A percentile compares a stretch with the other conserved stretches of the same genome.
phyloP scores from a whole-genome alignment of 2,329 filamentous ascomycete genomes.

The Xylaria sp. region DNA sequence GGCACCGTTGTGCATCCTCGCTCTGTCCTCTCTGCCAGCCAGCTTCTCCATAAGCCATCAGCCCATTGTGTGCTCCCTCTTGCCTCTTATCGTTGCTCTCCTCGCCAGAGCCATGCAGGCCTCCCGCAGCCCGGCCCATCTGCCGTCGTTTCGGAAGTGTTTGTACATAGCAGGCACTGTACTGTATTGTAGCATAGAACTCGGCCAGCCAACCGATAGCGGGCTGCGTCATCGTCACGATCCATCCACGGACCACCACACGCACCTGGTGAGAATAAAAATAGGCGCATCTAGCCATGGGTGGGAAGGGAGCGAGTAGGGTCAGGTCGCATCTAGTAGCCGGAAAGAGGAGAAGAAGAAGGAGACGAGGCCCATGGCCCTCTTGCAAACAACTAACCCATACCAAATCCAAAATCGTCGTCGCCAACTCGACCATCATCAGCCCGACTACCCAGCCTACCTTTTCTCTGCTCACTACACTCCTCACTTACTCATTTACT shows the following conservation, averaged over 20 bases:
- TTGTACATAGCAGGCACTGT: constrained; percentile 3
- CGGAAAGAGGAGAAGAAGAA: constrained; percentile 5
- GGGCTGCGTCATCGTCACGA: constrained; percentile 19
- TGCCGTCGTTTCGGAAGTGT: constrained; percentile 6
- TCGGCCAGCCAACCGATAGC: constrained; percentile 6
- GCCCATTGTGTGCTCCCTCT: constrained; percentile 3
- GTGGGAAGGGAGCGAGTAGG: constrained; percentile 9
- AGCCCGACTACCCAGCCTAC: neutral
- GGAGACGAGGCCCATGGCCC: constrained; percentile 4
- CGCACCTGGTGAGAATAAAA: constrained; percentile 1
- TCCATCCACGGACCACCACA: constrained; percentile 10
- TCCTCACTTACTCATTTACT: neutral
- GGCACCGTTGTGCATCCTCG: neutral
- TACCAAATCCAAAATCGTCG: constrained; percentile 10
- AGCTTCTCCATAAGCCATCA: constrained; percentile 3
- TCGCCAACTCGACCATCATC: constrained; percentile 9
- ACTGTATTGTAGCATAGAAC: no score
- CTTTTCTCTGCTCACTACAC: constrained; percentile 3
- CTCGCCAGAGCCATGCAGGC: constrained; percentile 5
- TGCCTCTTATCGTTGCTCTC: constrained; percentile 3
- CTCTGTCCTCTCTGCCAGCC: neutral
- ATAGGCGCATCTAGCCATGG: constrained; percentile 15
- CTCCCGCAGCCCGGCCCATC: constrained; percentile 7
- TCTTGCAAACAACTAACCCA: neutral
- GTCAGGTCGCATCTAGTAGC: constrained; percentile 16